These are phyloP conservation scores for Coemansia umbellata DNA, from an alignment of 192 early-diverging fungal species.

Conservation along the genomic window DNA sequence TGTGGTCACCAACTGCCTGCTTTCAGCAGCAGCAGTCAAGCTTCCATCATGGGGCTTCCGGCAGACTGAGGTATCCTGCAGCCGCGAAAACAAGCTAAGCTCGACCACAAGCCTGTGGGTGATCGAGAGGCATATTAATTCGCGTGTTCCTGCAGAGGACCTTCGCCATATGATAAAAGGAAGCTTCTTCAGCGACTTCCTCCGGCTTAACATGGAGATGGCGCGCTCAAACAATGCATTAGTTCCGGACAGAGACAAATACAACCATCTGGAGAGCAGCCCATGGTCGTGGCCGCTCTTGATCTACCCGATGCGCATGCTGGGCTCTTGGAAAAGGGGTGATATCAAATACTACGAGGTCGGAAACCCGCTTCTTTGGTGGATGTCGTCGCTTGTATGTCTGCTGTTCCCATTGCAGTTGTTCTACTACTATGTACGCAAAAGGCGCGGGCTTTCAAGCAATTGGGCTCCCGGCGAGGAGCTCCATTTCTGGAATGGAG, in stretches of 20 bases:
- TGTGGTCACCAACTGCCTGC: conserved; percentile 64
- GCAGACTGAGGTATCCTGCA: conserved; percentile 88
- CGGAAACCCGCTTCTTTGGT: conserved; percentile 85
- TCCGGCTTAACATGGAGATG: conserved; percentile 34
- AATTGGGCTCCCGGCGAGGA: conserved; percentile 21
- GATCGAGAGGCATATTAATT: conserved; percentile 14
- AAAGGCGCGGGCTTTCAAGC: background rate
- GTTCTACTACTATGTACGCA: conserved; percentile 9
- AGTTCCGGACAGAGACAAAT: conserved; percentile 39
- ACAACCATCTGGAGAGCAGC: conserved; percentile 49
- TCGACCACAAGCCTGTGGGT: conserved; percentile 53
- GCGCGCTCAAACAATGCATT: conserved; percentile 40
- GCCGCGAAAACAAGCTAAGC: conserved; percentile 58
- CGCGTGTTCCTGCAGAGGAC: conserved; percentile 15
- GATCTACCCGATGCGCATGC: conserved; percentile 72
- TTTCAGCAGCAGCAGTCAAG: conserved; percentile 62
- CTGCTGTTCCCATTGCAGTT: conserved; percentile 13
- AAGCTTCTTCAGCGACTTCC: conserved; percentile 22
- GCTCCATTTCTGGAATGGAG: conserved; percentile 52
- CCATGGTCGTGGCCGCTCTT: conserved; percentile 87
- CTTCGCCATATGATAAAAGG: conserved; percentile 4
- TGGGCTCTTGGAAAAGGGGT: conserved; percentile 75
- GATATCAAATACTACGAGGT: conserved; percentile 81
- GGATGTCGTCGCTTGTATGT: conserved; percentile 53
- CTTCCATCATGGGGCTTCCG: conserved; percentile 85